Percentiles rank a stretch among this genome's conserved stretches.
These are phyloP conservation scores for Allium cepa DNA, from an alignment of 106 monocot species.

Conservation along the genomic window DNA sequence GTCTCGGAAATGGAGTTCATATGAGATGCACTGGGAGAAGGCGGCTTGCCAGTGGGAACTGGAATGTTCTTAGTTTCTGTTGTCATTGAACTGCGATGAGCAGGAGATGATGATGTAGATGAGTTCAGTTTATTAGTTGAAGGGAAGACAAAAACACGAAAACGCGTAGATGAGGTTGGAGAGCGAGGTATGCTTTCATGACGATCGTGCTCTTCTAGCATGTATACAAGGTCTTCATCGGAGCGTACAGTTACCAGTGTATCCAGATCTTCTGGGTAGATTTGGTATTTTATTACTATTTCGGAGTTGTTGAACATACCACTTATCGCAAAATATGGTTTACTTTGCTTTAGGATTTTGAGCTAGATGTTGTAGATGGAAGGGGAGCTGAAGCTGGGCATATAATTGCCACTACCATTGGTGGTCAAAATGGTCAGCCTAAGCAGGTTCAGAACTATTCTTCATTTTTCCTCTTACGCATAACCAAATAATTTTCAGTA, in stretches of 20 bases:
- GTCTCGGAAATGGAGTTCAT: neutral
- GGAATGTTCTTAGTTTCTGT: constrained; percentile 2
- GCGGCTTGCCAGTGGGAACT: neutral
- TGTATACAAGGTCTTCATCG: constrained; percentile 51
- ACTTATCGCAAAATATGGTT: constrained; percentile 9
- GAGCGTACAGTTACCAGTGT: constrained; percentile 40
- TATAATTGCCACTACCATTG: constrained; percentile 32
- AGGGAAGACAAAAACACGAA: constrained; percentile 5
- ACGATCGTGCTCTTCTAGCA: constrained; percentile 57
- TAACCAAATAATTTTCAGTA: neutral
- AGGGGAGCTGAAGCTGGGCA: constrained; percentile 25
- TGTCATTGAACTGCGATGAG: neutral
- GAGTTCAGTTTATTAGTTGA: neutral
- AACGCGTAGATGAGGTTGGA: neutral
- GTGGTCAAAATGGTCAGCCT: constrained; percentile 32
- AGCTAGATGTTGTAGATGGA: constrained; percentile 21
- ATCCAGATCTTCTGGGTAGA: constrained; percentile 48
- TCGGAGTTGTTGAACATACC: constrained; percentile 20
- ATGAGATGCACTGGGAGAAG: neutral
- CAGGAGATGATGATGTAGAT: neutral
- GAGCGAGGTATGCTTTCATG: neutral
- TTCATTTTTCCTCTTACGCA: no score
- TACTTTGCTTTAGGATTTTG: constrained; percentile 19
- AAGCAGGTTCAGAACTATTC: constrained; percentile 18
- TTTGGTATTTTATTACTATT: constrained; percentile 45